These are phyloP conservation scores for Fragilaria crotonensis DNA, from an alignment of 108 stramenopile species.

Conservation along the genomic window DNA sequence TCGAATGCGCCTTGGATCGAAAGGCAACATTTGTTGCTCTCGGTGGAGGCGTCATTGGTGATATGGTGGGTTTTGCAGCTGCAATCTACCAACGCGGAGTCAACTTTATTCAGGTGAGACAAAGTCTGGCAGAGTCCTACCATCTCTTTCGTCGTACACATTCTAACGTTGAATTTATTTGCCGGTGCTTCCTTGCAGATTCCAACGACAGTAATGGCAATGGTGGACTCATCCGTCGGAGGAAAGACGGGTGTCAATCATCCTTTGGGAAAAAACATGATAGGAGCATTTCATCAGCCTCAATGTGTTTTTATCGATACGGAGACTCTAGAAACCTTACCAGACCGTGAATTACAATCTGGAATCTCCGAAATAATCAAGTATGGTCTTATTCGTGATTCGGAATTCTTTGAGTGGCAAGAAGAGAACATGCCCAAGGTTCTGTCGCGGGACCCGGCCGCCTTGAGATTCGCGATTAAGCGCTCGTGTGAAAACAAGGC, in stretches of 20 bases:
- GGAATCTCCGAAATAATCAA: constrained; percentile 95
- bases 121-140: no score
- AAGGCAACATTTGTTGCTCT: constrained; percentile 90
- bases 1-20: constrained; percentile 74
- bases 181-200: constrained; percentile 34
- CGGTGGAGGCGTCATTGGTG: constrained; percentile 98
- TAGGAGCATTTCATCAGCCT: constrained; percentile 98
- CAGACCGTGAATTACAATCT: constrained; percentile 89
- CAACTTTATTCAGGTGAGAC: constrained; percentile 83
- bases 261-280: constrained; percentile 96
- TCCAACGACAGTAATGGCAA: constrained; percentile 99
- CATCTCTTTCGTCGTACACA: no score
- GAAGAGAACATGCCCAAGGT: constrained; percentile 81
- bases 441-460: constrained; percentile 64
- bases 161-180: no score
- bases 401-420: constrained; percentile 89
- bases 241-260: constrained; percentile 99
- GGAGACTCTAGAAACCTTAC: constrained; percentile 73
- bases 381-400: constrained; percentile 90
- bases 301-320: constrained; percentile 91
- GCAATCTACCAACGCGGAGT: constrained; percentile 96
- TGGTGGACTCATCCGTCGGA: constrained; percentile 96
- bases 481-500: constrained; percentile 94
- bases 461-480: constrained; percentile 76
- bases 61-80: constrained; percentile 98